Base-by-base conservation (phyloP, 768 basidiomycete genomes). In the Cantharellus anzutake region DNA sequence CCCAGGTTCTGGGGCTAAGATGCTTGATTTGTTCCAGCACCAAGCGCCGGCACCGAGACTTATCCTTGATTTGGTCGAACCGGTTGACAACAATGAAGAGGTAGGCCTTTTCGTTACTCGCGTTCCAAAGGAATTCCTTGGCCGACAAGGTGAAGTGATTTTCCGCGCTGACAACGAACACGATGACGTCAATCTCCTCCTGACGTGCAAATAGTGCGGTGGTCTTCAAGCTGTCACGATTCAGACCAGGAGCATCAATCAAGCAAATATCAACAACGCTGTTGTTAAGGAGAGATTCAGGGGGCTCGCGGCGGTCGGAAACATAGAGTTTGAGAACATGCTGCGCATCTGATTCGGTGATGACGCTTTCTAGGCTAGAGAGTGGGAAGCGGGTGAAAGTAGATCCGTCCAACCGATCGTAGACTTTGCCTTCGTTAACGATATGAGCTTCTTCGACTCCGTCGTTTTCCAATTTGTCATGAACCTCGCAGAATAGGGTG, bases 31-130 rank as follows among this genome's bases (percentile, higher is more conserved):
- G 94, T 61, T 98, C 92, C 37, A 96, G 78, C 51, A 99, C 85
- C 40, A 83, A 71, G 48, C 87, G 78, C 66, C 81, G 80, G 71
- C 96, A 98, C 70, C 89, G 84, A 56, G 85, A 87, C 74, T 97
- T 96, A 75, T 97, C 87, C 69, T 82, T 80, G 72, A 98, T 94
- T 68, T 89, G 85, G 66, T 90, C 91, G 69, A 83, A 99, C 70
- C 93, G 91, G 78, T 99, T 99, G 70, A 97, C 94, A 59, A 98
- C 96, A 68, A 98, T 86, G 75, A 99, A 99, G 56, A 99, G 74
- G 69, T 93, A 94, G 0, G 94, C 91, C 75, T 98, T 98, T 73
- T 99, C 96, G 66, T 89, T 85, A 73, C 86, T 87, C 2, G 94
- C 92, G 65, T 81, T 89, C 74, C 74, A 79, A 53, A 99, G 77